A percentile compares a stretch with the other conserved stretches of the same genome.
Conservation (phyloP, 306 rosid genomes). For the Fagus crenata region DNA sequence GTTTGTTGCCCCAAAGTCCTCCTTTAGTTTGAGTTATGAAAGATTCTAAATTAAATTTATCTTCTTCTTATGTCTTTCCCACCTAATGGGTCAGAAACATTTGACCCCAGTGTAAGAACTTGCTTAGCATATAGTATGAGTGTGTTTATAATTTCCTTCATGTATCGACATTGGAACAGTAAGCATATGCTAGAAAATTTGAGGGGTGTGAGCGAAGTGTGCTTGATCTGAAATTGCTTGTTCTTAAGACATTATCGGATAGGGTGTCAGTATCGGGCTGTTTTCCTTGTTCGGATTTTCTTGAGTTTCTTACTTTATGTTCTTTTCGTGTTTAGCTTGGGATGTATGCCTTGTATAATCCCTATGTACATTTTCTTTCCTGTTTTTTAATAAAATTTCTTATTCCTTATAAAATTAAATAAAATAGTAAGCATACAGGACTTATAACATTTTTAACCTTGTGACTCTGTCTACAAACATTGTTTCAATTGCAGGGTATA, state of each 20-base stretch:
- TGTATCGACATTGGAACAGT: background rate
- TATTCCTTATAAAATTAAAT: too few species aligned
- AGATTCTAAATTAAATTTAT: background rate
- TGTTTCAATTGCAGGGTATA: slow-evolving; percentile 54
- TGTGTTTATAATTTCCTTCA: background rate
- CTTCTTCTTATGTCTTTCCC: background rate
- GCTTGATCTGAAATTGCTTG: too few species aligned
- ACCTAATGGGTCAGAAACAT: background rate
- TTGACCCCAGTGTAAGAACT: background rate
- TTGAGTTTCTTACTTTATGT: too few species aligned
- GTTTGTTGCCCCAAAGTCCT: background rate
- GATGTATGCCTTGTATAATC: too few species aligned
- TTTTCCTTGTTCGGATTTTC: too few species aligned
- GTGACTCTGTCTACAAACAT: background rate
- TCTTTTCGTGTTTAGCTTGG: too few species aligned
- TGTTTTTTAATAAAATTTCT: too few species aligned
- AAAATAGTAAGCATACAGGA: background rate
- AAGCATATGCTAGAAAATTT: too few species aligned
- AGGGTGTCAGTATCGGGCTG: too few species aligned
- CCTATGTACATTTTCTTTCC: too few species aligned
- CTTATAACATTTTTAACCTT: slow-evolving; percentile 9
- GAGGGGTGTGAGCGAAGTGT: too few species aligned
- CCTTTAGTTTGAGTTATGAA: background rate
- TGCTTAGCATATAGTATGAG: background rate
- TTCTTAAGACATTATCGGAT: too few species aligned